Evolutionary conservation across 495 filamentous ascomycete genomes (phyloP), one percentile per base, ranked within the genome.

Genomic region (Hypoxylon lienhwacheense): DNA sequence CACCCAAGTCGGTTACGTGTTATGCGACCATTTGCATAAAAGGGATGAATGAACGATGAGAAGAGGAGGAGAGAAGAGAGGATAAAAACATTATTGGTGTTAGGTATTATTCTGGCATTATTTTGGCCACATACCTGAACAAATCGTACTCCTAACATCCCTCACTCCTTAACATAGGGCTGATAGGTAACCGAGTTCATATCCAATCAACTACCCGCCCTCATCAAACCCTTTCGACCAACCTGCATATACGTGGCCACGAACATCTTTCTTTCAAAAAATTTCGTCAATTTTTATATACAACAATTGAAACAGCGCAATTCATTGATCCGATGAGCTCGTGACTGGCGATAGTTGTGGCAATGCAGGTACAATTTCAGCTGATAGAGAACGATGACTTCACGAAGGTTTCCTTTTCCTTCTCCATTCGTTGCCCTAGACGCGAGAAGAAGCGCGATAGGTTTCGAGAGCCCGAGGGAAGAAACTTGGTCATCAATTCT

Each of bases 11-110:
- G 14, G 37, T 50, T 56, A 56, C 53, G 53, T 56, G 53, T 56
- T 56, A 36, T 49, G 45, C 53, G n/a, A 16, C 46, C 39, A 56
- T 56, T 56, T 56, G 53, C 31, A 50, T 56, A 44, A 35, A 24
- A 46, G 21, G 46, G 14, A 31, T 39, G 45, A 44, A 49, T 44
- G 28, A 15, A 14, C 20, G 46, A 49, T 49, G 37, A 39, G 46
- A 32, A 44, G 21, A 42, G 29, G 22, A 41, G 22, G 31, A 15
- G 6, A 35, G 35, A n/a, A 37, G 21, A 37, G 17, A 37, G 21
- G 21, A 37, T 10, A 36, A 36, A 25, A 25, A 7, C 2, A 0
- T 7, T 14, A 24, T 31, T 28, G 10, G 21, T 29, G 31, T 42
- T 42, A 35, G 53, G 45, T 37, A 49, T 48, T 43, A 16, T 50